A percentile compares a stretch with the other conserved stretches of the same genome.
Evolutionary conservation across 345 rosid species (phyloP).

Genomic region (Moricandia moricandioides): DNA sequence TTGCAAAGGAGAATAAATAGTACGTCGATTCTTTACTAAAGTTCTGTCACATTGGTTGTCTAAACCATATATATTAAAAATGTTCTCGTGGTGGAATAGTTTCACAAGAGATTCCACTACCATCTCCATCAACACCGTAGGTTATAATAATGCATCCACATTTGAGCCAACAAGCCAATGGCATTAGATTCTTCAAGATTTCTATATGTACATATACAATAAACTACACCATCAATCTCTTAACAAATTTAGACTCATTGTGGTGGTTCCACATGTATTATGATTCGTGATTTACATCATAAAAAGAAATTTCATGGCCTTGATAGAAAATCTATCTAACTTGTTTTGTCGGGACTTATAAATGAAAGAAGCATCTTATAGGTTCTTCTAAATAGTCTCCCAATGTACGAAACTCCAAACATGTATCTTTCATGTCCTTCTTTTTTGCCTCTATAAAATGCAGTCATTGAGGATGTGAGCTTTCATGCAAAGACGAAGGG

Average conservation of each 20-base stretch:
- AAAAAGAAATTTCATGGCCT: background rate
- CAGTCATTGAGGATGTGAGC: background rate
- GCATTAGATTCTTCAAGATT: conserved; percentile 20
- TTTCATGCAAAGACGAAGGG: conserved; percentile 7
- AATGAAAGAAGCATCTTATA: background rate
- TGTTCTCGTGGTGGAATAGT: background rate
- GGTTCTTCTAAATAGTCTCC: conserved; percentile 15
- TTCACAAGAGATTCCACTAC: conserved; percentile 3
- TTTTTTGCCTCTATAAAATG: background rate
- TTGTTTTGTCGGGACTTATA: conserved; percentile 11
- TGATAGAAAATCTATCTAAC: background rate
- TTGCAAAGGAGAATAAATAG: background rate
- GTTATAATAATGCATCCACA: background rate
- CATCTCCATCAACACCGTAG: background rate
- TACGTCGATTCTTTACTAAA: background rate
- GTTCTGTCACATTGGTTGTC: background rate
- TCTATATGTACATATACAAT: background rate
- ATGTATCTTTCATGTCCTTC: background rate
- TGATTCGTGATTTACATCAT: background rate
- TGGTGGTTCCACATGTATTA: background rate
- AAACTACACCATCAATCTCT: conserved; percentile 20
- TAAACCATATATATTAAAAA: background rate
- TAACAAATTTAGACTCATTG: background rate
- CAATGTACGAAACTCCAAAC: background rate
- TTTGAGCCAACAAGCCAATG: conserved; percentile 16